Base-by-base conservation (phyloP, 306 rosid genomes). In the Gynostemma pentaphyllum region DNA sequence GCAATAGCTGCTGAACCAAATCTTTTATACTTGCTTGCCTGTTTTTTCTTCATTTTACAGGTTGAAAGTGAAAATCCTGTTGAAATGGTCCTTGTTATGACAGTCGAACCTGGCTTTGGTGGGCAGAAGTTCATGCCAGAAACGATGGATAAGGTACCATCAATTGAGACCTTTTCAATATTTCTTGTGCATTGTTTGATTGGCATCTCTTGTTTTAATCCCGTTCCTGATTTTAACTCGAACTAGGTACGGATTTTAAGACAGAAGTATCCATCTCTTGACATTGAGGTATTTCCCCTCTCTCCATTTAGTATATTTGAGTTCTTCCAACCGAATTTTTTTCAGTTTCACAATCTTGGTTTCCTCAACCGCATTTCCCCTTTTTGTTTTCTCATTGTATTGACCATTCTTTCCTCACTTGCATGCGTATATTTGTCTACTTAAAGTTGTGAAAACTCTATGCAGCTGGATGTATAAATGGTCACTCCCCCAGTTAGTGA, bases 61-160 rank as follows among this genome's bases (percentile, higher is more conserved):
- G 73, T 94, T 74, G 97, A 94, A 70, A 82, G 83, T 52, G 95
- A 94, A 78, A 64, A 68, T 75, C 91, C 85, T 48, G 99, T 88
- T 67, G 95, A 83, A 74, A 73, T 94, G 97, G 97, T 94, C 83
- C 99, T 94, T 67, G 99, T 94, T 63, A 94, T 94, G 99, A 94
- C 97, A 23, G 99, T 94, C 7, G 99, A 82, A 74, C 99, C 99
- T 70, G 99, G 99, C 67, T 94, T 94, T 74, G 99, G 97, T 28
- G 99, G 99, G 68, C 99, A 94, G 64, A 88, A 94, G 62, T 94
- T 88, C 81, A 88, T 88, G 86, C 86, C 87, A 3, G 85, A 86
- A 70, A 94, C 42, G 72, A 94, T 94, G 99, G 94, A 85, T 61
- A 92, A 92, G 87, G 98, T 85, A 54, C 62, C 44, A 37, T 51